phyloP scores from a whole-genome alignment of 148 eudicot genomes.

The Vaccinium macrocarpon region DNA sequence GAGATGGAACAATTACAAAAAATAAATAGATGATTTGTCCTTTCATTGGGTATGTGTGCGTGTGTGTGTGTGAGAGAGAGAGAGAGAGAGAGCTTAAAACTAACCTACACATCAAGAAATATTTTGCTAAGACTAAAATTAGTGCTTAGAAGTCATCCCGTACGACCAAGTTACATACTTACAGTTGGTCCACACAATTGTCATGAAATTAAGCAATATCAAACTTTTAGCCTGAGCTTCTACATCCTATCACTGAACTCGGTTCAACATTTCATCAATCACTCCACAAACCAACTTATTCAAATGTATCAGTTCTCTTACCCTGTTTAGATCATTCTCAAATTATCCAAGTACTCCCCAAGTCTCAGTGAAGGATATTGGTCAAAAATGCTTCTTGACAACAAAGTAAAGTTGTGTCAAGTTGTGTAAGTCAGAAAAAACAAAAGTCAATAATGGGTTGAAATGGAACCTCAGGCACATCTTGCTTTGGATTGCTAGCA shows the following conservation, averaged over 20 bases:
- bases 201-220: neutral
- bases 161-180: no score
- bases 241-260: neutral
- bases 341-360: neutral
- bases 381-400: neutral
- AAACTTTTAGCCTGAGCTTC: neutral
- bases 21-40: no score
- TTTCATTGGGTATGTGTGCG: no score
- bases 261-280: neutral
- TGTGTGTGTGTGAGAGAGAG: no score
- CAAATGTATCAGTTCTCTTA: neutral
- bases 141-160: no score
- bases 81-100: no score
- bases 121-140: no score
- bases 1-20: no score
- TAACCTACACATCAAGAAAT: no score
- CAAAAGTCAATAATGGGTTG: neutral
- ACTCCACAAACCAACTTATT: neutral
- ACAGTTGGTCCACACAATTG: no score
- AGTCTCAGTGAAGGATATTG: neutral
- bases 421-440: neutral
- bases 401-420: neutral
- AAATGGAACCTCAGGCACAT: constrained; percentile 52
- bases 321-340: neutral
- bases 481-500: constrained; percentile 35